phyloP scores from a whole-genome alignment of 1,284 basidiomycete genomes.

The Agroathelia rolfsii region DNA sequence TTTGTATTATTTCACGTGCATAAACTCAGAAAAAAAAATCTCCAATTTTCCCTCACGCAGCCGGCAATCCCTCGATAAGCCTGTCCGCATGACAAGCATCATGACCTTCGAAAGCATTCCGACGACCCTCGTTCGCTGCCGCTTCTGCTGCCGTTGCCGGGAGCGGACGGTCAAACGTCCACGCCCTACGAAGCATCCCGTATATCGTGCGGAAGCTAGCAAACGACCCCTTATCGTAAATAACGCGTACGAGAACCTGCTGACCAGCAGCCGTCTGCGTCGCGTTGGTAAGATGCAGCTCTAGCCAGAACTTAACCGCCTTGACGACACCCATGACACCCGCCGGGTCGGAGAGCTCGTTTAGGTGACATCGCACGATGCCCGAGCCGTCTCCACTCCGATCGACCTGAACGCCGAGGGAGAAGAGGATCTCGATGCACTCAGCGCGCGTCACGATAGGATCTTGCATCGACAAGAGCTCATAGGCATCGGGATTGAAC shows the following conservation, averaged over 20 bases:
- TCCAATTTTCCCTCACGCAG: no score
- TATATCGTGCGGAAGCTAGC: slow-evolving; percentile 73
- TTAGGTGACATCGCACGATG: slow-evolving; percentile 59
- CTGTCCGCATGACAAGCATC: no score
- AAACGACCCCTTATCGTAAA: slow-evolving; percentile 80
- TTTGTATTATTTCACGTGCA: no score
- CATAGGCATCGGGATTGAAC: slow-evolving; percentile 64
- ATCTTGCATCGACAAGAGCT: slow-evolving; percentile 57
- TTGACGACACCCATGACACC: slow-evolving; percentile 52
- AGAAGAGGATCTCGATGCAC: slow-evolving; percentile 64
- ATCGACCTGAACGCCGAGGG: slow-evolving; percentile 61
- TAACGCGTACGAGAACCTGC: slow-evolving; percentile 51
- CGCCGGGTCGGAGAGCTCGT: slow-evolving; percentile 45
- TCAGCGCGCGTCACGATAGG: slow-evolving; percentile 62
- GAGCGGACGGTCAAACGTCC: slow-evolving; percentile 73
- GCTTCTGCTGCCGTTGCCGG: no score
- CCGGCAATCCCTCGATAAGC: no score
- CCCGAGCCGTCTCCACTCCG: slow-evolving; percentile 52
- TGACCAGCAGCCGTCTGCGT: slow-evolving; percentile 37
- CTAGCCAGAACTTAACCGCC: slow-evolving; percentile 69
- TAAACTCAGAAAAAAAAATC: no score
- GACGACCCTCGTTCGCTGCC: no score
- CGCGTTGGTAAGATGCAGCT: slow-evolving; percentile 42
- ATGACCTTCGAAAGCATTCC: no score
- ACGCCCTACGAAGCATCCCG: slow-evolving; percentile 56